A percentile compares a stretch with the other conserved stretches of the same genome.
Conservation (phyloP, 192 early-diverging fungal species). For the Coemansia sp. region DNA sequence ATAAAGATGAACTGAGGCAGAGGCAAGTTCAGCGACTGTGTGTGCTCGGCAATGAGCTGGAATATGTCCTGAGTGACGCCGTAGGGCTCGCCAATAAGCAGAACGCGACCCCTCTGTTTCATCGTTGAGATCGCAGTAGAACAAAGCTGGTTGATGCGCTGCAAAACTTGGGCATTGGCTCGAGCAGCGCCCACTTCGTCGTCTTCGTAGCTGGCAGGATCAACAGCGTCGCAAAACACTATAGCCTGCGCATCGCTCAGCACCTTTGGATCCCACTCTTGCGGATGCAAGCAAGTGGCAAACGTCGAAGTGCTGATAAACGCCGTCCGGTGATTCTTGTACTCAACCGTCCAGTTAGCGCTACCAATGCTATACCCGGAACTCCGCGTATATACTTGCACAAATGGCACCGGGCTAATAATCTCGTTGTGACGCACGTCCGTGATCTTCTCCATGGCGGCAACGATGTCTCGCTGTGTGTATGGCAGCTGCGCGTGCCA, state of each 20-base stretch:
- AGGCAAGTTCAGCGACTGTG: conserved; percentile 60
- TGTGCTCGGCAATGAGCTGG: conserved; percentile 59
- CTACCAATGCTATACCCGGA: conserved; percentile 74
- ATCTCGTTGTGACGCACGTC: conserved; percentile 55
- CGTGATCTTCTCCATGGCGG: conserved; percentile 52
- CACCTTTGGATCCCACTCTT: conserved; percentile 50
- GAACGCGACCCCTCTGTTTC: conserved; percentile 64
- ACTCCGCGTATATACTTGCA: conserved; percentile 65
- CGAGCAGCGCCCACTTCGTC: conserved; percentile 6
- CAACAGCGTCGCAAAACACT: conserved; percentile 51
- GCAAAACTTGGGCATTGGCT: conserved; percentile 25
- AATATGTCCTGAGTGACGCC: conserved; percentile 79
- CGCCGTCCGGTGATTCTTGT: conserved; percentile 55
- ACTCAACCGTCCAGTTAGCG: conserved; percentile 73
- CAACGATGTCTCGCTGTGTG: conserved; percentile 43
- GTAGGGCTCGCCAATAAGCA: conserved; percentile 68
- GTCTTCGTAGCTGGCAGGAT: conserved; percentile 27
- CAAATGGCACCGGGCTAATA: conserved; percentile 50
- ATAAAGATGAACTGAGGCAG: conserved; percentile 70
- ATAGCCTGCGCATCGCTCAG: conserved; percentile 43
- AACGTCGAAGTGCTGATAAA: conserved; percentile 54
- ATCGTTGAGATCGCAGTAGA: conserved; percentile 52
- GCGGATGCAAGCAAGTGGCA: conserved; percentile 46
- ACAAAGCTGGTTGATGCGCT: conserved; percentile 41
- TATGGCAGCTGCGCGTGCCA: conserved; percentile 27